phyloP scores from a whole-genome alignment of 2,329 filamentous ascomycete species.

The Ophiosphaerella herpotricha region DNA sequence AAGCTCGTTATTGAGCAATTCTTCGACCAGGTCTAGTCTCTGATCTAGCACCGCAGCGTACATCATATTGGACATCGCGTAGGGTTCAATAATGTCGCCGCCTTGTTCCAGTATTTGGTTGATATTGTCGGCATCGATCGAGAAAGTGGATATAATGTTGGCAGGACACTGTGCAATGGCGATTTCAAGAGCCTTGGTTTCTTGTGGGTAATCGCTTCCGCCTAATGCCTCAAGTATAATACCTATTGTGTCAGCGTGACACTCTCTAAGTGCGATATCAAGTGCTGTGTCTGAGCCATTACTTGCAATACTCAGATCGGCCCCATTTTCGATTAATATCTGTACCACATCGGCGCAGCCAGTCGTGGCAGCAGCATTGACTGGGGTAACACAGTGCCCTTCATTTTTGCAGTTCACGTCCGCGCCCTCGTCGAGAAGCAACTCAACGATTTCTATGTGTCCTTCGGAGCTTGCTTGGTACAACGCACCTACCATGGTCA shows the following conservation, averaged over 20 bases:
- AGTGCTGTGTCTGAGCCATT: slow-evolving; percentile 11
- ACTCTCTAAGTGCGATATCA: slow-evolving; percentile 15
- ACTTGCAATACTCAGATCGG: slow-evolving; percentile 8
- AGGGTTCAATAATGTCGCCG: slow-evolving; percentile 18
- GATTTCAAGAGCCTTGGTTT: slow-evolving; percentile 25
- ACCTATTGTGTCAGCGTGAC: slow-evolving; percentile 9
- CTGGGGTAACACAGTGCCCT: slow-evolving; percentile 13
- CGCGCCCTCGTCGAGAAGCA: slow-evolving; percentile 22
- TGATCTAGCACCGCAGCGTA: slow-evolving; percentile 13
- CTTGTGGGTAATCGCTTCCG: slow-evolving; percentile 18
- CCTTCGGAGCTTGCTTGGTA: slow-evolving; percentile 19
- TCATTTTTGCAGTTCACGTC: slow-evolving; percentile 15
- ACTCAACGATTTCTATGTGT: slow-evolving; percentile 13
- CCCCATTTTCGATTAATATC: slow-evolving; percentile 13
- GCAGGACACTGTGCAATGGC: slow-evolving; percentile 15
- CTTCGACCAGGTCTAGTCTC: slow-evolving; percentile 13
- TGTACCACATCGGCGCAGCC: slow-evolving; percentile 16
- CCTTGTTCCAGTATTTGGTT: slow-evolving; percentile 6
- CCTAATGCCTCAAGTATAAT: slow-evolving; percentile 21
- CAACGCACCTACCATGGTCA: slow-evolving; percentile 16
- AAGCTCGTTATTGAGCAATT: slow-evolving; percentile 15
- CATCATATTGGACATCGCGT: slow-evolving; percentile 20
- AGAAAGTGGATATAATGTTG: slow-evolving; percentile 15
- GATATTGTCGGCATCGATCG: slow-evolving; percentile 8
- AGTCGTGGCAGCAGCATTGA: slow-evolving; percentile 17